Conservation (phyloP, 2,329 filamentous ascomycete species). For the Arthrinium phaeospermum region DNA sequence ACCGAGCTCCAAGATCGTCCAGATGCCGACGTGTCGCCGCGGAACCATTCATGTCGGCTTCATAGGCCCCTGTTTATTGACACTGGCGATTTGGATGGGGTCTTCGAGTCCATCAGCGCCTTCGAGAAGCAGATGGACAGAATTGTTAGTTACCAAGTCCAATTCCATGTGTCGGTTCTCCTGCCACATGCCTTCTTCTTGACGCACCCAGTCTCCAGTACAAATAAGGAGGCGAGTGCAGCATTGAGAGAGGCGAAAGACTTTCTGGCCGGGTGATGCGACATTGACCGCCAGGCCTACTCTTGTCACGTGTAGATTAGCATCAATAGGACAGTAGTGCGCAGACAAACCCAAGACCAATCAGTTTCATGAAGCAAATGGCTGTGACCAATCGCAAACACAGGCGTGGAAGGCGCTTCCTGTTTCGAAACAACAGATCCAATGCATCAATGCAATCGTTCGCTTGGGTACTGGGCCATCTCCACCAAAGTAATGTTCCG, state of each 20-base stretch:
- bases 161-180: slow-evolving; percentile 23
- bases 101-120: slow-evolving; percentile 24
- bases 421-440: background rate
- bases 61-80: slow-evolving; percentile 19
- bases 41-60: no score
- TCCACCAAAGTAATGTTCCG: background rate
- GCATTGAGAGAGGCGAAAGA: background rate
- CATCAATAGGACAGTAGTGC: no score
- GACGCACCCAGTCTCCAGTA: slow-evolving; percentile 14
- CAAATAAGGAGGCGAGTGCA: slow-evolving; percentile 23
- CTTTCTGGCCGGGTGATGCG: background rate
- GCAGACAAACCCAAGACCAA: no score
- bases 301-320: no score
- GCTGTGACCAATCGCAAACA: background rate
- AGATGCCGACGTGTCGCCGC: no score
- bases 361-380: background rate
- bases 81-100: slow-evolving; percentile 28
- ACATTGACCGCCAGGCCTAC: no score
- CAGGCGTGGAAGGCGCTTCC: background rate
- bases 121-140: slow-evolving; percentile 30
- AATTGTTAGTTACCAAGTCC: slow-evolving; percentile 25
- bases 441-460: background rate
- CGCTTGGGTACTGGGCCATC: background rate
- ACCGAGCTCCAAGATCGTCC: no score
- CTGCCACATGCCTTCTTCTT: slow-evolving; percentile 28